These are phyloP conservation scores for Stentor roeselii DNA, from an alignment of 73 alveolate species.

Conservation along the genomic window DNA sequence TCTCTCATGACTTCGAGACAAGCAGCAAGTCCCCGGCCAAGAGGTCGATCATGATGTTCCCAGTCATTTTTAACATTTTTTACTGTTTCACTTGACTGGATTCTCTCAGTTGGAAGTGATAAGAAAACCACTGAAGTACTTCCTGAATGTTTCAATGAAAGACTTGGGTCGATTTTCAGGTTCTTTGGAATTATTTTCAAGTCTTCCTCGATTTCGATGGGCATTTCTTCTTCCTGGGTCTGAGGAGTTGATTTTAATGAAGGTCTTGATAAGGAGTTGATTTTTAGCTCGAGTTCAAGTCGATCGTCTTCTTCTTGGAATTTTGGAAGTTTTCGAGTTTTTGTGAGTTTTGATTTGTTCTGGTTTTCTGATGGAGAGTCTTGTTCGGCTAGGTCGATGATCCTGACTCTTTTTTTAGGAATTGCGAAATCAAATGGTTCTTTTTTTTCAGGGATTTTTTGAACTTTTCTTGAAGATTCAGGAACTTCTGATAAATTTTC, in stretches of 20 bases:
- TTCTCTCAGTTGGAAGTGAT: not conserved
- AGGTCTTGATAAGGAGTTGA: not conserved
- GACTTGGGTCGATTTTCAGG: not conserved
- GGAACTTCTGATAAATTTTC: not conserved
- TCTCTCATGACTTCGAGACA: not conserved
- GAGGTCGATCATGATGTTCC: not conserved
- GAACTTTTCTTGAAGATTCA: not conserved
- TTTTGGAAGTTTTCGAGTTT: not conserved
- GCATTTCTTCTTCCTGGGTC: not conserved
- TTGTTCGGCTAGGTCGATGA: not conserved
- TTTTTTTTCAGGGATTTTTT: not conserved
- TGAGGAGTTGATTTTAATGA: not conserved
- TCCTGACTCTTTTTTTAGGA: not conserved
- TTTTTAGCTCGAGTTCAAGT: not conserved
- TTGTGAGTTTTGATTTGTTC: not conserved
- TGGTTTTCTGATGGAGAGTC: not conserved
- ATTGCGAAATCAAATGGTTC: not conserved
- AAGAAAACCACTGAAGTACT: not conserved
- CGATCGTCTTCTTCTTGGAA: not conserved
- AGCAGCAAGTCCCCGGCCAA: conserved; percentile 2
- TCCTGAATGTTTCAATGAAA: not conserved
- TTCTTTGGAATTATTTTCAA: not conserved
- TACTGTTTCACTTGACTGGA: not conserved
- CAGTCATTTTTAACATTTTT: not conserved
- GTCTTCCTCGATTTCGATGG: not conserved